phyloP scores from a whole-genome alignment of 169 alveolate genomes.

The Plasmodium inui region DNA sequence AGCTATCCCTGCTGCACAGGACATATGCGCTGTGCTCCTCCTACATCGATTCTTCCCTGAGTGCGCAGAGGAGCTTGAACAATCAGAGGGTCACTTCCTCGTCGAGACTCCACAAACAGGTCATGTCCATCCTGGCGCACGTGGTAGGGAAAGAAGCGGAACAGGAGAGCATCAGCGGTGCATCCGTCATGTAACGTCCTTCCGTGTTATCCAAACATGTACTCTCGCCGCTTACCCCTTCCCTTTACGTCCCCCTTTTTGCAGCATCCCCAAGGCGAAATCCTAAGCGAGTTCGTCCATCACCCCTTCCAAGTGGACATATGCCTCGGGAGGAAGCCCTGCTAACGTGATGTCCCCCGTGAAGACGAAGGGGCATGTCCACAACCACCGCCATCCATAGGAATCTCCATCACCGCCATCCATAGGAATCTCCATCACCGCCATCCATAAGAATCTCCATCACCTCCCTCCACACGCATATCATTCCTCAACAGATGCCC shows the following conservation, averaged over 20 bases:
- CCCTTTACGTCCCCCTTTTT: not conserved
- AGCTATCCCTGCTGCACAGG: not conserved
- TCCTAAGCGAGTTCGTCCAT: slow-evolving; percentile 35
- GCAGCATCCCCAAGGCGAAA: slow-evolving; percentile 25
- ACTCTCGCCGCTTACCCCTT: not conserved
- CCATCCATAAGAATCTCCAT: no score
- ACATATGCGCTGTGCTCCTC: slow-evolving; percentile 10
- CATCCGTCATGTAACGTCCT: not conserved
- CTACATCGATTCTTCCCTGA: slow-evolving; percentile 11
- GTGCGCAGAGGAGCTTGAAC: slow-evolving; percentile 17
- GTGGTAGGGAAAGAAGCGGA: not conserved
- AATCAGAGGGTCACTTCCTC: slow-evolving; percentile 21
- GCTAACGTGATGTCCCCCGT: not conserved
- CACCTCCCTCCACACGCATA: not conserved
- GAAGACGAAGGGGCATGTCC: not conserved
- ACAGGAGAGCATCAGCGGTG: not conserved
- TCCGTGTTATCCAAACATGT: not conserved
- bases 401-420: no score
- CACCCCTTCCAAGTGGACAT: slow-evolving; percentile 61
- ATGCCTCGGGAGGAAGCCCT: slow-evolving; percentile 17
- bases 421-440: no score
- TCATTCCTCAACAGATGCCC: not conserved
- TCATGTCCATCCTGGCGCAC: slow-evolving; percentile 12
- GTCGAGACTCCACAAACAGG: slow-evolving; percentile 49
- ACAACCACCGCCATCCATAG: no score